Evolutionary conservation across 305 asterid genomes (phyloP).

Genomic region (Coffea humblotiana): DNA sequence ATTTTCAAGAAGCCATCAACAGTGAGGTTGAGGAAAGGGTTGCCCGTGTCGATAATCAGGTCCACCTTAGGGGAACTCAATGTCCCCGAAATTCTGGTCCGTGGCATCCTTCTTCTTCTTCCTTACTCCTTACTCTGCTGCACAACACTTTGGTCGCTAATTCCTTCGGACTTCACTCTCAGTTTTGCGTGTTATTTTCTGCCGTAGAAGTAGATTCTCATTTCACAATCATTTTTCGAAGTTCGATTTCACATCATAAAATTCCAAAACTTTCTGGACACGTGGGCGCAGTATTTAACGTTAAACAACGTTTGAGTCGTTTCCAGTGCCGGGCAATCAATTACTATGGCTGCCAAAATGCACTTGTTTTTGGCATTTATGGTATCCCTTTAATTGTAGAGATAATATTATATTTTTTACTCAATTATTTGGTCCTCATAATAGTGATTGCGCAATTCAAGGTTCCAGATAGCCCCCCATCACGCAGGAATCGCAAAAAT

Average conservation of each 20-base stretch:
- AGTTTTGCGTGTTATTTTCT: too few relatives aligned
- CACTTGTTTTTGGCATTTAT: background rate
- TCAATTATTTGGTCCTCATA: too few relatives aligned
- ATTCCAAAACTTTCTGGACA: background rate
- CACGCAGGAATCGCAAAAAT: background rate
- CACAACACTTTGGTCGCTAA: too few relatives aligned
- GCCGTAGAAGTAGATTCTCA: background rate
- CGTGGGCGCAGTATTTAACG: slow-evolving; percentile 6
- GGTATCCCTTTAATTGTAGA: background rate
- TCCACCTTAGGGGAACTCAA: slow-evolving; percentile 53
- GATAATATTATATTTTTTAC: too few relatives aligned
- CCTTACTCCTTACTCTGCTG: background rate
- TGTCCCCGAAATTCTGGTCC: slow-evolving; percentile 45
- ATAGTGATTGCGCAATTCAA: too few relatives aligned
- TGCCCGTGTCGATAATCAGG: slow-evolving; percentile 57
- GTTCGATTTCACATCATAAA: background rate
- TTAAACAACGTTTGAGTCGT: background rate
- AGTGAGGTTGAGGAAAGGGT: slow-evolving; percentile 68
- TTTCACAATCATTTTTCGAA: background rate
- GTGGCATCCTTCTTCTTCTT: slow-evolving; percentile 35
- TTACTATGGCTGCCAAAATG: too few relatives aligned
- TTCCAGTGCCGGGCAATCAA: background rate
- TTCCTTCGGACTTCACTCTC: too few relatives aligned
- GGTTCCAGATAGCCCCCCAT: background rate
- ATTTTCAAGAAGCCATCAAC: slow-evolving; percentile 79